Conservation (phyloP, 768 basidiomycete species). For the Suillus occidentalis region DNA sequence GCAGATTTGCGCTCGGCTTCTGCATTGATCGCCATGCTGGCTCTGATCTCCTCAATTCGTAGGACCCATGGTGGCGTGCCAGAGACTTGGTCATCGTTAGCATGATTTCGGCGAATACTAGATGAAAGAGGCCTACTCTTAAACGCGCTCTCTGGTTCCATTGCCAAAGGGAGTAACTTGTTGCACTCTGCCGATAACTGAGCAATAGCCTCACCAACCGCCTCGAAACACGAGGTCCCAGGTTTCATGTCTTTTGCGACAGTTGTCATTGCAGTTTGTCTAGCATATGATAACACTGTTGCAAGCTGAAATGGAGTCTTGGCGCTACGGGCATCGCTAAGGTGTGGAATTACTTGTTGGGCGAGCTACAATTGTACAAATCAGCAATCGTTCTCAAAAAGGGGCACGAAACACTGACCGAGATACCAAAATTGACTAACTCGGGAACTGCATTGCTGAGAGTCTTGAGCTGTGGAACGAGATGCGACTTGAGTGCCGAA, state of each 20-base stretch:
- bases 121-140: conserved; percentile 55
- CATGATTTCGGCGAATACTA: background rate
- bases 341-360: conserved; percentile 83
- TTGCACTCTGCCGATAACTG: conserved; percentile 72
- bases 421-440: conserved; percentile 89
- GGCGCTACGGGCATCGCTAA: conserved; percentile 74
- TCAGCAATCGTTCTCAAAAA: background rate
- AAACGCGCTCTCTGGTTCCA: conserved; percentile 75
- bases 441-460: conserved; percentile 75
- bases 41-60: conserved; percentile 80
- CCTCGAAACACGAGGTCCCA: conserved; percentile 73
- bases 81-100: conserved; percentile 46
- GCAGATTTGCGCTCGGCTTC: conserved; percentile 90
- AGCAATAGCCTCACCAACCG: conserved; percentile 65
- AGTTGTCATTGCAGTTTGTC: conserved; percentile 69
- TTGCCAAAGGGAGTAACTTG: conserved; percentile 64
- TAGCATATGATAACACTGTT: conserved; percentile 68
- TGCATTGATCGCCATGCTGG: conserved; percentile 78
- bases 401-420: conserved; percentile 45
- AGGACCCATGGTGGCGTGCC: conserved; percentile 84
- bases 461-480: conserved; percentile 71
- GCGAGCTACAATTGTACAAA: conserved; percentile 60
- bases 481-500: conserved; percentile 66
- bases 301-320: conserved; percentile 79
- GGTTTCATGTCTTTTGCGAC: conserved; percentile 68